phyloP scores from a whole-genome alignment of 306 rosid species.

The Amphicarpaea edgeworthii region DNA sequence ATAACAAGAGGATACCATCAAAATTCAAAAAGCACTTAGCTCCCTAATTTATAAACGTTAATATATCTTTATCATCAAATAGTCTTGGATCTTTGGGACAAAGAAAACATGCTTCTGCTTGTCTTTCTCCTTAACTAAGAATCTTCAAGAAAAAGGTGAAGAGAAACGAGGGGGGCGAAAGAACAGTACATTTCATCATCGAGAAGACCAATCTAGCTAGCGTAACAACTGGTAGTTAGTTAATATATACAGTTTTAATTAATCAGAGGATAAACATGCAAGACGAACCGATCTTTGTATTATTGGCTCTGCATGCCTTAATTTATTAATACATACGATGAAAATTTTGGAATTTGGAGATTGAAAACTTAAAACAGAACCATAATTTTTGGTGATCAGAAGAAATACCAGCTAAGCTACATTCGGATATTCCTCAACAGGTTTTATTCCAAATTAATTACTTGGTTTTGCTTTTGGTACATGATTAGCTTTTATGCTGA shows the following conservation, averaged over 20 bases:
- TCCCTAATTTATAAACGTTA: conserved; percentile 48
- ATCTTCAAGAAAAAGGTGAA: conserved; percentile 50
- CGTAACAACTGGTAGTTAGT: conserved; percentile 51
- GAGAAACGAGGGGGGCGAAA: conserved; percentile 18
- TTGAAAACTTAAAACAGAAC: neutral
- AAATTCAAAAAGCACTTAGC: conserved; percentile 72
- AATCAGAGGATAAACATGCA: conserved; percentile 59
- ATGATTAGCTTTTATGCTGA: conserved; percentile 32
- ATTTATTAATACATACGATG: conserved; percentile 1
- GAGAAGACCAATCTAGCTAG: conserved; percentile 65
- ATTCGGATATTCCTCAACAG: neutral
- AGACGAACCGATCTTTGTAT: conserved; percentile 2
- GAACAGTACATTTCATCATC: conserved; percentile 70
- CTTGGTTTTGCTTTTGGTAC: conserved; percentile 39
- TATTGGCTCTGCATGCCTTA: conserved; percentile 30
- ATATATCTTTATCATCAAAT: conserved; percentile 58
- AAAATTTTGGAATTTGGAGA: neutral
- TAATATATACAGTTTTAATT: conserved; percentile 36
- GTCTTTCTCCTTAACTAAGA: conserved; percentile 73
- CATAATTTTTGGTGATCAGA: neutral
- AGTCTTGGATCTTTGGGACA: conserved; percentile 61
- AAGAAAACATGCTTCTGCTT: conserved; percentile 75
- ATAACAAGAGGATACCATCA: conserved; percentile 78
- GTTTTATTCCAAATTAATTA: conserved; percentile 11
- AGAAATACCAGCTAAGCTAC: conserved; percentile 1